Base-by-base conservation (phyloP, 2,329 filamentous ascomycete genomes). In the Alternaria angustiovoidea region DNA sequence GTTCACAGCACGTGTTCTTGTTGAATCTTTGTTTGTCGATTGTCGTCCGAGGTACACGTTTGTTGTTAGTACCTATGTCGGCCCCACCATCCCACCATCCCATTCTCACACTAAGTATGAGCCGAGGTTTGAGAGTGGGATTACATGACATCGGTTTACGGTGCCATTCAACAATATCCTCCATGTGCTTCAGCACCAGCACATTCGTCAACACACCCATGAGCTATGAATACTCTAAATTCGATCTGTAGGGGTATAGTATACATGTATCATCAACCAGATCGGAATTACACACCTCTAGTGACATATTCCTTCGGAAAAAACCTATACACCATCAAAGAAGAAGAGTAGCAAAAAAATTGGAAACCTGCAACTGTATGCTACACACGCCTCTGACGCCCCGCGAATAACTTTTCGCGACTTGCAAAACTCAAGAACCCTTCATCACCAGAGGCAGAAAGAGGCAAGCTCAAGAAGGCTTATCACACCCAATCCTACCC, bases 401-500 rank as follows among this genome's bases (percentile, higher is more conserved):
- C 34, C 34, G 16, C 51, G 41, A 75, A 75, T 34, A 65, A 67
- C 58, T 18, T 41, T 26, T 59, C 38, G 32, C 11, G 44, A 14
- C 43, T 22, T 22, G 20, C 8, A 4, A 47, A 12, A 18, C 4
- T 30, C 28, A 30, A 30, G 28, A 5, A 11, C 1, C 28, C 2
- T 24, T 1, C 32, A 36, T 36, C 32, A 7, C 12, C 12, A 9
- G 7, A 30, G 7, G 24, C 24, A 7, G n/a, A 9, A 18, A 39
- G 22, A 16, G 9, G 24, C 18, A 11, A 44, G 32, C 32, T 24
- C 34, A 60, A 7, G 46, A 51, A 42, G 79, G 90, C 83, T 93
- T 93, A 78, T 93, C 91, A 77, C 92, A 95, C 49, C 92, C 92
- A 72, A 95, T 95, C 54, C 92, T 85, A 44, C 91, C 91, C 54